Evolutionary conservation across 1,139 yeast genomes (phyloP).

Genomic region (Tardiomyces blankii): DNA sequence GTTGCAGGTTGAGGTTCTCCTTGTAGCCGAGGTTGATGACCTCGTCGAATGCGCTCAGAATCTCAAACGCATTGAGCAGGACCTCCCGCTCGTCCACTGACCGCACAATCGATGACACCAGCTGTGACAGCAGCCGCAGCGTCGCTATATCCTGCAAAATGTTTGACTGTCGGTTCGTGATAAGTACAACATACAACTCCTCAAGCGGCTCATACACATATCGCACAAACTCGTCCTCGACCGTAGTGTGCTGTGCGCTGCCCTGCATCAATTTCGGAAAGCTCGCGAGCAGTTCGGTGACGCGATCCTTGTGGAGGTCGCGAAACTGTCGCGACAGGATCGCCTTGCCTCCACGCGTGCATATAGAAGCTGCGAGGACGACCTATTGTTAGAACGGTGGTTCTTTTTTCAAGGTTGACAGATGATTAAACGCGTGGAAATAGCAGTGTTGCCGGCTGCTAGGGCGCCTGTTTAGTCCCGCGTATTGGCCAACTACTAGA

Average conservation of each 20-base stretch:
- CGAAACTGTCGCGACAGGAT: conserved; percentile 87
- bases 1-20: conserved; percentile 73
- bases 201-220: conserved; percentile 95
- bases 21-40: conserved; percentile 82
- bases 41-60: conserved; percentile 89
- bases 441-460: neutral
- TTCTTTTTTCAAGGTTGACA: neutral
- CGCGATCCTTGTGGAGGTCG: conserved; percentile 75
- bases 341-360: conserved; percentile 93
- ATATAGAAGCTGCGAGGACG: conserved; percentile 88
- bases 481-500: too few relatives aligned
- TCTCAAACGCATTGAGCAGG: conserved; percentile 75
- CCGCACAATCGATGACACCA: conserved; percentile 66
- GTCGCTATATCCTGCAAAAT: conserved; percentile 93
- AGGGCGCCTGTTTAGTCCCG: too few relatives aligned
- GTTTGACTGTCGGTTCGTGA: conserved; percentile 86
- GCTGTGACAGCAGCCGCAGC: conserved; percentile 71
- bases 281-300: conserved; percentile 74
- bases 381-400: conserved; percentile 31
- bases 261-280: conserved; percentile 74
- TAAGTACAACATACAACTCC: conserved; percentile 81
- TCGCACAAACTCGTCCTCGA: conserved; percentile 86
- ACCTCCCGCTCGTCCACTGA: conserved; percentile 73
- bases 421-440: neutral
- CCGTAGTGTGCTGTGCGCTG: conserved; percentile 77